Evolutionary conservation across 495 filamentous ascomycete genomes (phyloP), one percentile per base, ranked within the genome.

Genomic region (Haplographium delicatum): DNA sequence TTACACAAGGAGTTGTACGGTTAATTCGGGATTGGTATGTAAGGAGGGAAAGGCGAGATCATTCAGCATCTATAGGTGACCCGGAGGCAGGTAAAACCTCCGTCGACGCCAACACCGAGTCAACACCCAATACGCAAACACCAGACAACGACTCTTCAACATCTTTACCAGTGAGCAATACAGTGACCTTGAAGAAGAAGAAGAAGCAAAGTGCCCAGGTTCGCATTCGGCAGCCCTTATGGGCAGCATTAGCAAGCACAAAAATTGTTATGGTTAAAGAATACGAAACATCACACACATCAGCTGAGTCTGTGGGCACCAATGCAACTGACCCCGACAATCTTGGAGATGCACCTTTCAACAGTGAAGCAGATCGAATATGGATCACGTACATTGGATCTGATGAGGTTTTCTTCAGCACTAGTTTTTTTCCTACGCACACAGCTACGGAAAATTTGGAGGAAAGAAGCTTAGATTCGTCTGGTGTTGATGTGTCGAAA

Each of bases 201-300:
- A 79, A 84, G 64, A 89, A 89, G 68, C 88, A 95, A 66, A 90
- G 86, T 50, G 88, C 86, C 38, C 86, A 88, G 65, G 89, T 95
- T 44, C 74, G 90, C 63, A 90, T 86, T 60, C 81, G 86, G 48
- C 91, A 96, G 70, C 91, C 91, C 35, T 81, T 96, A 46, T 96
- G 91, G 91, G 88, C 91, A 45, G 91, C 90, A 9, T 79, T 95
- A 51, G 91, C 91, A 23, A 93, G 88, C 65, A 94, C 88, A 47
- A 96, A 95, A 68, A 89, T 95, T 58, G 91, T 90, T 37, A 84
- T 95, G 61, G 81, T 91, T 61, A 90, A 93, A 62, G 90, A 95
- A 71, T 91, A 89, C 63, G 89, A 95, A 62, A 80, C 91, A 67
- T 87, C 85, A 47, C 84, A 89, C 64, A 81, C 84, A 28, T 73